Evolutionary conservation across 345 rosid genomes (phyloP).

Genomic region (rapeseed (Brassica napus)): Da-Ae NC_063451.1:36460001-36460500

Average conservation of each 20-base stretch:
- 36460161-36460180: not conserved
- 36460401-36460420: constrained; percentile 41
- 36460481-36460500: constrained; percentile 9
- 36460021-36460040: not conserved
- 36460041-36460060: not conserved
- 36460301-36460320: no score
- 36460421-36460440: constrained; percentile 18
- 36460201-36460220: not conserved
- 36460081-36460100: not conserved
- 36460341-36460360: constrained; percentile 14
- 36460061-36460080: not conserved
- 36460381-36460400: constrained; percentile 19
- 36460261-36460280: not conserved
- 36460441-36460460: not conserved
- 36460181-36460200: not conserved
- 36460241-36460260: constrained; percentile 1
- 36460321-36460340: not conserved
- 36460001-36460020: not conserved
- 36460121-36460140: not conserved
- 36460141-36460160: not conserved
- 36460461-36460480: not conserved
- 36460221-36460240: not conserved
- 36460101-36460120: not conserved
- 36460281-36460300: constrained; percentile 21
- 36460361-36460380: constrained; percentile 23